Evolutionary conservation across 1,284 basidiomycete genomes (phyloP).

Genomic region (Tilletia walkeri): DNA sequence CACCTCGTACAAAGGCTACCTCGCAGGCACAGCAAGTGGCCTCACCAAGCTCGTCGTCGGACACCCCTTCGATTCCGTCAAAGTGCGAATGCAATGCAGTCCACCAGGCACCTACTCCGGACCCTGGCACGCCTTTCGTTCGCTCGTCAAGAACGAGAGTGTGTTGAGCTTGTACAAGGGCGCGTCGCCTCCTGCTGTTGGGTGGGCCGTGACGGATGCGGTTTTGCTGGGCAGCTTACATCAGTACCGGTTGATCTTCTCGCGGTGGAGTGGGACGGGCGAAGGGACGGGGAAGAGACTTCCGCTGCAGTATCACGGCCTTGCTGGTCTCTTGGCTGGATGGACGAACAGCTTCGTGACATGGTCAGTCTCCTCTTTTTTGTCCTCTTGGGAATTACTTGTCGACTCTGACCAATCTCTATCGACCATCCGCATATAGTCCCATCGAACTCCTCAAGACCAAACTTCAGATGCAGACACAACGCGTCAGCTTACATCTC

Average conservation of each 20-base stretch:
- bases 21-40: constrained; percentile 55
- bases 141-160: constrained; percentile 66
- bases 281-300: constrained; percentile 32
- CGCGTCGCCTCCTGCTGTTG: constrained; percentile 67
- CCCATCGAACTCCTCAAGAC: constrained; percentile 66
- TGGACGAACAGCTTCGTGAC: constrained; percentile 68
- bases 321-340: constrained; percentile 73
- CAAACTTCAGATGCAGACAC: constrained; percentile 72
- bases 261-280: constrained; percentile 20
- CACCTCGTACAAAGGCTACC: constrained; percentile 51
- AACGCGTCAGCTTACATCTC: constrained; percentile 58
- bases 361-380: neutral
- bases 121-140: constrained; percentile 67
- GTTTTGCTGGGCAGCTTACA: constrained; percentile 70
- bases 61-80: constrained; percentile 66
- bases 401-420: neutral
- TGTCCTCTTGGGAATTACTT: too few relatives aligned
- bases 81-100: constrained; percentile 72
- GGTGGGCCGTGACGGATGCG: constrained; percentile 74
- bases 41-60: constrained; percentile 58
- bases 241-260: constrained; percentile 33
- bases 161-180: constrained; percentile 58
- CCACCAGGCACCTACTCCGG: constrained; percentile 69
- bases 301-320: constrained; percentile 36
- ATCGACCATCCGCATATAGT: constrained; percentile 52